phyloP scores from a whole-genome alignment of 371 early-diverging fungal species.

The Gilbertella persicaria region DNA sequence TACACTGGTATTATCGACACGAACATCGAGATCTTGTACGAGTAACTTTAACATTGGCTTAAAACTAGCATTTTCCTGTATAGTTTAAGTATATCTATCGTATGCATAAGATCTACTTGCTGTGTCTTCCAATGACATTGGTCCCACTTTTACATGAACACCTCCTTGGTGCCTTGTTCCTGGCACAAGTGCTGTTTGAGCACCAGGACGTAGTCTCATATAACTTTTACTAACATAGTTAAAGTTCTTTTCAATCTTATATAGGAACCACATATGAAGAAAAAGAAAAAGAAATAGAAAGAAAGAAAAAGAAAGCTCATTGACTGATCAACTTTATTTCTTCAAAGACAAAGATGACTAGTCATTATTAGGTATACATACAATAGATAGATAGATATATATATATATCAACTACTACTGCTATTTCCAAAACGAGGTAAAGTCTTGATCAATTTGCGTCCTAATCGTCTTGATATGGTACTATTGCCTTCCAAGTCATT shows the following conservation, averaged over 20 bases:
- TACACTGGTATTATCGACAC: background rate
- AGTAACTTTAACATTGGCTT: background rate
- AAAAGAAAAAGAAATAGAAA: background rate
- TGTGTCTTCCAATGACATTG: background rate
- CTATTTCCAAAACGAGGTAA: background rate
- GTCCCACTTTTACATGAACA: background rate
- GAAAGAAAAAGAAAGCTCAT: too few species aligned
- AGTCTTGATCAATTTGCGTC: background rate
- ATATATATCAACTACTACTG: background rate
- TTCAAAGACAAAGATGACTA: too few species aligned
- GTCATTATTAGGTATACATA: too few species aligned
- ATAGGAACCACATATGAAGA: constrained; percentile 5
- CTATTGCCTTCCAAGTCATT: background rate
- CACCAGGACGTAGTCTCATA: constrained; percentile 1
- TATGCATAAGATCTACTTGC: too few species aligned
- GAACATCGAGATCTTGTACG: background rate
- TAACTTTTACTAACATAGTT: background rate
- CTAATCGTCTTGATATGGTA: background rate
- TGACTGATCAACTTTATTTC: background rate
- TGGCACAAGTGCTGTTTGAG: background rate
- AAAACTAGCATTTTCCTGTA: background rate
- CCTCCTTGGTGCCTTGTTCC: background rate
- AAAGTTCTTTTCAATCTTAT: background rate
- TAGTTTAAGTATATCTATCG: too few species aligned
- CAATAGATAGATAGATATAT: background rate